Evolutionary conservation across 1,284 basidiomycete species (phyloP), one percentile per base, ranked within the genome.

Genomic region (Ganoderma multipileum): DNA sequence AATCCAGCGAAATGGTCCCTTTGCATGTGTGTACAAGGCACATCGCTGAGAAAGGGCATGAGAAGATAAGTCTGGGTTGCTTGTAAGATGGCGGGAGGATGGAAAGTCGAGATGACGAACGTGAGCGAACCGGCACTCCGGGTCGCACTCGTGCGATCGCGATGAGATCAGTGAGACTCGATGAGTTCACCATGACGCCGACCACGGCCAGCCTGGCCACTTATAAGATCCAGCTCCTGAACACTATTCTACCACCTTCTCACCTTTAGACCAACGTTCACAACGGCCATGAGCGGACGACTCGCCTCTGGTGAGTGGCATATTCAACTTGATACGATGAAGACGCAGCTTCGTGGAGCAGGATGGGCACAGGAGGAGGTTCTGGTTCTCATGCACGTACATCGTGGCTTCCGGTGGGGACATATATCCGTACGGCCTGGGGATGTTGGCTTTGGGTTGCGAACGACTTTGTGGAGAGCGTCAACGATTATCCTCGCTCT

Each of bases 231-330:
- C 55, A 7, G 23, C 28, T 20, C 59, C 50, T 26, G 14, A 36
- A 26, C 26, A 2, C 63, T 11, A 28, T 54, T 33, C 63, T 36
- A 61, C 38, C 58, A 36, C 44, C 65, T 60, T 41, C 47, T 64
- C 59, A 59, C 63, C 39, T 59, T 28, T 55, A n/a, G 26, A 50
- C 55, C 38, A 39, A 52, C 41, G 9, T 42, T 63, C 50, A 58
- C 64, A 42, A 54, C 65, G 63, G 74, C 42, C 63, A 81, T 81
- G 80, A 80, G 79, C 70, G 80, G 80, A 57, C 78, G 71, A 68
- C 77, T 80, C 36, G 80, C 80, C 50, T 77, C 79, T 57, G 79
- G 80, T 81, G 66, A 69, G 77, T 74, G n/a, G 42, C 36, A 26
- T 20, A 42, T n/a, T 41, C 36, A 5, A 9, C 47, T 38, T 33